phyloP scores from a whole-genome alignment of 73 alveolate species.

The Paramecium tetraurelia region DNA sequence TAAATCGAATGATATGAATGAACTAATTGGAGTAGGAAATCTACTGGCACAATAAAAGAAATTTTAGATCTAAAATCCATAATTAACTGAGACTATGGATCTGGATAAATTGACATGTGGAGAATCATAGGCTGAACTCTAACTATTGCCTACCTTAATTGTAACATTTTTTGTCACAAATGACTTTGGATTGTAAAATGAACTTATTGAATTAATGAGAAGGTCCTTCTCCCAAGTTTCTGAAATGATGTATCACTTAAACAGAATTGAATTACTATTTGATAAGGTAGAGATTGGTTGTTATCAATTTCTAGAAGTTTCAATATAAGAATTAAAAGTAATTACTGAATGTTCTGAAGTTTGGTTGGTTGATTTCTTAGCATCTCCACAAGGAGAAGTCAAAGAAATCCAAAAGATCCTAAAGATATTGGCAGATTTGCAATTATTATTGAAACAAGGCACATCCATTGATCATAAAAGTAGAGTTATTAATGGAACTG shows the following conservation, averaged over 20 bases:
- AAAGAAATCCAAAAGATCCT: background rate
- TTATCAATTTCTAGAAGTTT: conserved; percentile 14
- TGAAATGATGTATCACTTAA: conserved; percentile 28
- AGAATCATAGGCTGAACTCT: background rate
- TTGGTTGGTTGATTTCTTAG: conserved; percentile 55
- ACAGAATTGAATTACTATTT: conserved; percentile 48
- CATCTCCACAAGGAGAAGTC: background rate
- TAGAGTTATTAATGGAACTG: background rate
- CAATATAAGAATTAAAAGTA: conserved; percentile 8
- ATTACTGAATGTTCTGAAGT: conserved; percentile 61
- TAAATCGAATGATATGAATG: conserved; percentile 23
- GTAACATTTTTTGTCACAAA: conserved; percentile 46
- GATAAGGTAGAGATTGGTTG: conserved; percentile 54
- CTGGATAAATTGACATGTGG: conserved; percentile 26
- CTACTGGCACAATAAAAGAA: background rate
- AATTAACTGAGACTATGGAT: background rate
- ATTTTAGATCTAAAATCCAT: background rate
- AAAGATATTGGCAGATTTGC: background rate
- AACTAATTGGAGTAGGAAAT: conserved; percentile 20
- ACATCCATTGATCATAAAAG: conserved; percentile 32
- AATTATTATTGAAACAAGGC: background rate
- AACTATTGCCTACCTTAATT: conserved; percentile 38
- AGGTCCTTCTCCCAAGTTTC: conserved; percentile 27
- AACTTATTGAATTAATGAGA: conserved; percentile 59
- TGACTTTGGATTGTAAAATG: conserved; percentile 36